Conservation (phyloP, 2,329 filamentous ascomycete species). For the Botrytis paeoniae region DNA sequence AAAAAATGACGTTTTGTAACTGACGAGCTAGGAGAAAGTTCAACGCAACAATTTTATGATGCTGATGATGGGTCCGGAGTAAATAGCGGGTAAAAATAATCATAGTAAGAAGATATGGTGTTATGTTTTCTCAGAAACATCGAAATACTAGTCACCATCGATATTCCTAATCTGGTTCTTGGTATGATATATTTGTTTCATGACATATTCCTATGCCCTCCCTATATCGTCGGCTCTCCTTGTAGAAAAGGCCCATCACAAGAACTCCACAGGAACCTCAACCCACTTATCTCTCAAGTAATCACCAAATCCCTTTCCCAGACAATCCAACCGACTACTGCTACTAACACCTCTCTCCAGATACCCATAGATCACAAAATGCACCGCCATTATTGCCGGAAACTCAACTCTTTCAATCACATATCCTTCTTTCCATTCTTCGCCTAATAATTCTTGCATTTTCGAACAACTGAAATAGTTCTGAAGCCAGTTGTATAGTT, state of each 20-base stretch:
- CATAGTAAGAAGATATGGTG: no score
- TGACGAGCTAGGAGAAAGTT: no score
- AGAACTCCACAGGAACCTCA: background rate
- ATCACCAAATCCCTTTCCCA: background rate
- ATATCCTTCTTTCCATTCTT: background rate
- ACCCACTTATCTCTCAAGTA: background rate
- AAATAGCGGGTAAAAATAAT: no score
- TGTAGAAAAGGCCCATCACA: background rate
- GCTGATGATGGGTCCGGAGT: no score
- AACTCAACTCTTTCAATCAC: background rate
- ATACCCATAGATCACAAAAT: background rate
- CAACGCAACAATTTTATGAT: no score
- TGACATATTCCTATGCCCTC: background rate
- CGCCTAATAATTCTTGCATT: background rate
- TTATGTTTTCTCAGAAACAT: background rate
- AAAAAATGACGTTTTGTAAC: no score
- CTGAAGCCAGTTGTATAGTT: background rate
- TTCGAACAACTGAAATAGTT: background rate
- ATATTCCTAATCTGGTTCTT: background rate
- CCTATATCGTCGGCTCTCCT: background rate
- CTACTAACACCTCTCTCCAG: background rate
- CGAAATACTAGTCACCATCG: background rate
- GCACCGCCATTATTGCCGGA: background rate
- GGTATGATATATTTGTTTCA: background rate
- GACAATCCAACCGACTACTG: background rate